Percentiles rank a stretch among this genome's conserved stretches.
Conservation (phyloP, 2,329 filamentous ascomycete species). For the Microcyclospora pomicola region DNA sequence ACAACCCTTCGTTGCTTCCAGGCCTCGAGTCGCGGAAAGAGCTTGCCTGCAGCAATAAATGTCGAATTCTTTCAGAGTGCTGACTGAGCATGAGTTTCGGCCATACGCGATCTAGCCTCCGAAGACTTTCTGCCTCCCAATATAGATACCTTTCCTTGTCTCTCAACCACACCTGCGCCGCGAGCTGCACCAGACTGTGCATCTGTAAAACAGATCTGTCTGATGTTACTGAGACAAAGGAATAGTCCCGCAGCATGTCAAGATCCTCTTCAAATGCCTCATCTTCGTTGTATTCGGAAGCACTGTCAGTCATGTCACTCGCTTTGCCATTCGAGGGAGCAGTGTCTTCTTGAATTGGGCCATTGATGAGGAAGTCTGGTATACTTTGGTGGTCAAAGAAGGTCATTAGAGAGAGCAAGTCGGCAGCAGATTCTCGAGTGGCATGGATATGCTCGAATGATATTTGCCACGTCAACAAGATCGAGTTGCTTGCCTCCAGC, state of each 20-base stretch:
- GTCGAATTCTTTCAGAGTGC: slow-evolving; percentile 11
- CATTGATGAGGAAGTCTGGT: slow-evolving; percentile 19
- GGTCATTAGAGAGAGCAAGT: slow-evolving; percentile 34
- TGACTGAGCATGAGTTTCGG: neutral
- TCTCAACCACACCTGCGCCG: slow-evolving; percentile 24
- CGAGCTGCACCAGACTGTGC: slow-evolving; percentile 26
- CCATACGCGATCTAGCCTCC: slow-evolving; percentile 14
- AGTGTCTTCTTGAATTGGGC: no score
- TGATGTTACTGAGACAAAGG: slow-evolving; percentile 3
- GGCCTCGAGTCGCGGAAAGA: slow-evolving; percentile 16
- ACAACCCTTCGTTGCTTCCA: neutral
- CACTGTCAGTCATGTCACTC: no score
- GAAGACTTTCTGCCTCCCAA: slow-evolving; percentile 1
- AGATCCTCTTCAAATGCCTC: slow-evolving; percentile 7
- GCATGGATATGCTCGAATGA: slow-evolving; percentile 9
- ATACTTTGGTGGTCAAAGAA: slow-evolving; percentile 33
- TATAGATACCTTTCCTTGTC: slow-evolving; percentile 4
- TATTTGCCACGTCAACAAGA: slow-evolving; percentile 11
- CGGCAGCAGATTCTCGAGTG: slow-evolving; percentile 20
- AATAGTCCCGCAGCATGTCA: slow-evolving; percentile 4
- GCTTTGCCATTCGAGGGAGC: no score
- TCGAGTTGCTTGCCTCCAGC: slow-evolving; percentile 5
- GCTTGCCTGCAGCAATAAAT: slow-evolving; percentile 11
- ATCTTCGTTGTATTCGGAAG: no score
- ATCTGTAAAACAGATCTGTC: slow-evolving; percentile 1